Evolutionary conservation across 176 grass and related monocot species (phyloP).

Genomic region (Oryza officinalis): DNA sequence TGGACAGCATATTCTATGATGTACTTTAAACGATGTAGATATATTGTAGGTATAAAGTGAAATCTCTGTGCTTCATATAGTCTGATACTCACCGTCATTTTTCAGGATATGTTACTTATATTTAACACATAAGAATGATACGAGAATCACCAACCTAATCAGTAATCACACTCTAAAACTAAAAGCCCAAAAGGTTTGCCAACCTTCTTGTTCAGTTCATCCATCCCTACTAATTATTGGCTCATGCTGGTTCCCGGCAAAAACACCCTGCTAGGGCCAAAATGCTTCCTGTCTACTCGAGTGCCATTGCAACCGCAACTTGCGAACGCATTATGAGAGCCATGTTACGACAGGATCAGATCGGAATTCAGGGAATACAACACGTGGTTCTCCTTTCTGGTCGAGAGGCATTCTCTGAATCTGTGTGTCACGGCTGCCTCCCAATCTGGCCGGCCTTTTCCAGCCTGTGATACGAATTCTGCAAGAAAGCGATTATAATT

Average conservation of each 20-base stretch:
- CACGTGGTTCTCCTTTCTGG: constrained; percentile 28
- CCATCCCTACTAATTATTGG: neutral
- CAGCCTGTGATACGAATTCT: constrained; percentile 23
- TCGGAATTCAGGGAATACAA: neutral
- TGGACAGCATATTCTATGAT: neutral
- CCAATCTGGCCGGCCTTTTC: constrained; percentile 14
- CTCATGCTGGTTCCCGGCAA: neutral
- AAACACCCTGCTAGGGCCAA: constrained; percentile 4
- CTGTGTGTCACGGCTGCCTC: neutral
- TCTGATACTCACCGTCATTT: neutral
- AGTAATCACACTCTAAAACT: neutral
- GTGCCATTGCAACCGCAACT: neutral
- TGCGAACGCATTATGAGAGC: neutral
- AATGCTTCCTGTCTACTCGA: neutral
- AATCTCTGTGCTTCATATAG: neutral
- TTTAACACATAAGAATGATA: neutral
- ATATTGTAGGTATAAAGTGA: neutral
- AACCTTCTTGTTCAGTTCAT: neutral
- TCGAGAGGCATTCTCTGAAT: neutral
- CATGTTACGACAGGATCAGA: constrained; percentile 3
- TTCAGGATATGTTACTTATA: neutral
- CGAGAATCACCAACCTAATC: neutral
- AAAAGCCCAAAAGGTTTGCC: neutral
- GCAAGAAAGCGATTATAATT: neutral
- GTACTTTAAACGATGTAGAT: neutral